phyloP scores from a whole-genome alignment of 768 basidiomycete genomes.

The Kwoniella mangroviensis region DNA sequence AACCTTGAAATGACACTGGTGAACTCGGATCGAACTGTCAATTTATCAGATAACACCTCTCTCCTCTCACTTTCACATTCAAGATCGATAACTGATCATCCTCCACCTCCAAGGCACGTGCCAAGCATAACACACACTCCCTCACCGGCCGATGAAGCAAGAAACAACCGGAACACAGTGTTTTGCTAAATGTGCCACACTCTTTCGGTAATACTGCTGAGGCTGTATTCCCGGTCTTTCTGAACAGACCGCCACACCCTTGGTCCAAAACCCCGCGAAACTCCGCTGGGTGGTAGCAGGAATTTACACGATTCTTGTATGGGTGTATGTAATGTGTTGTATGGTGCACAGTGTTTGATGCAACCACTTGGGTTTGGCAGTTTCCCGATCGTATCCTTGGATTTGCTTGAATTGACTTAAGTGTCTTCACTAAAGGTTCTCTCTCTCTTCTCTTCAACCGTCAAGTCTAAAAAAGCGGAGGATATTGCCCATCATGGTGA shows the following conservation, averaged over 20 bases:
- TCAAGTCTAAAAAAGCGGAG: slow-evolving; percentile 29
- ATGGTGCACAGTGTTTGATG: neutral
- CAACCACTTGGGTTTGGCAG: neutral
- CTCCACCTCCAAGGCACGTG: slow-evolving; percentile 7
- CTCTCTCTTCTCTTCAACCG: slow-evolving; percentile 29
- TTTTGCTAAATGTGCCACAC: neutral
- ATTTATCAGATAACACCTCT: neutral
- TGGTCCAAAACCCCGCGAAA: slow-evolving; percentile 51
- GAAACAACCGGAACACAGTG: too few species aligned
- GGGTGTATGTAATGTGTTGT: neutral
- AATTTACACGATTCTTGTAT: neutral
- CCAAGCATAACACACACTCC: too few species aligned
- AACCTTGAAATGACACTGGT: too few species aligned
- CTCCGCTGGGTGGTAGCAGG: slow-evolving; percentile 23
- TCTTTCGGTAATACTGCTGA: too few species aligned
- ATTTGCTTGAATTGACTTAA: slow-evolving; percentile 5
- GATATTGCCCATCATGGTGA: slow-evolving; percentile 54
- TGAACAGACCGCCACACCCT: too few species aligned
- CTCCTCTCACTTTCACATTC: too few species aligned
- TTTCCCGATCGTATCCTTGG: neutral
- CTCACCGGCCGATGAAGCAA: slow-evolving; percentile 1
- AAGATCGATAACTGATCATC: slow-evolving; percentile 12
- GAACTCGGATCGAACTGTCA: too few species aligned
- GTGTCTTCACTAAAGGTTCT: neutral
- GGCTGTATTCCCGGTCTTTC: neutral